phyloP scores from a whole-genome alignment of 495 filamentous ascomycete species.

The Penicillium goetzii region DNA sequence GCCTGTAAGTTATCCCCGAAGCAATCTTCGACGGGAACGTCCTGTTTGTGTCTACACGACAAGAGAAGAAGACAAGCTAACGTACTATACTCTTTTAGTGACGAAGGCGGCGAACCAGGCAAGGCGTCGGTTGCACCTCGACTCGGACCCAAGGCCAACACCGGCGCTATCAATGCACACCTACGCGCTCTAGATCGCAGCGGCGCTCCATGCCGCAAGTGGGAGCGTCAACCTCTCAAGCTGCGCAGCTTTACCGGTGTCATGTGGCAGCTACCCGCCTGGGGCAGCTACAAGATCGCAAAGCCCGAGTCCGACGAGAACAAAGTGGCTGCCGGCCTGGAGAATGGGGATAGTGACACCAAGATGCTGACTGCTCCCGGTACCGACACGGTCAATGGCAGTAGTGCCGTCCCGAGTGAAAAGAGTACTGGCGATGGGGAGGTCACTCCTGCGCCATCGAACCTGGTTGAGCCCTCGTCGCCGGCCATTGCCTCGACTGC shows the following conservation, averaged over 20 bases:
- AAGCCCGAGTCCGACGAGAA: slow-evolving; percentile 42
- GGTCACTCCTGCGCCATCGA: slow-evolving; percentile 45
- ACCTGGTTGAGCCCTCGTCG: slow-evolving; percentile 49
- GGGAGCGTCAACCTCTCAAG: slow-evolving; percentile 78
- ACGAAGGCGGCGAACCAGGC: slow-evolving; percentile 62
- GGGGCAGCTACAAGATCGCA: slow-evolving; percentile 70
- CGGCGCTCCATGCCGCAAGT: slow-evolving; percentile 88
- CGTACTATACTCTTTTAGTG: slow-evolving; percentile 42
- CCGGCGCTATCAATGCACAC: slow-evolving; percentile 95
- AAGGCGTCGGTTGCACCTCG: slow-evolving; percentile 63
- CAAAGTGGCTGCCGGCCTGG: slow-evolving; percentile 39
- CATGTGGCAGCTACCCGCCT: slow-evolving; percentile 79
- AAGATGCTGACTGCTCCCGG: slow-evolving; percentile 76
- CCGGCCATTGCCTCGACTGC: slow-evolving; percentile 51
- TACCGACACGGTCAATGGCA: slow-evolving; percentile 47
- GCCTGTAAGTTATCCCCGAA: slow-evolving; percentile 62
- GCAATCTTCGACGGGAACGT: not conserved
- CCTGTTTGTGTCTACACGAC: not conserved
- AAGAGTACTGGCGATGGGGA: slow-evolving; percentile 66
- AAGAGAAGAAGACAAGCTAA: slow-evolving; percentile 19
- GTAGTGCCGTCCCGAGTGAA: slow-evolving; percentile 62
- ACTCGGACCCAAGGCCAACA: slow-evolving; percentile 95
- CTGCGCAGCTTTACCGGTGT: slow-evolving; percentile 94
- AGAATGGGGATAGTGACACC: slow-evolving; percentile 69
- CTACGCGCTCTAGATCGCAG: slow-evolving; percentile 90